A percentile compares a stretch with the other conserved stretches of the same genome.
Conservation (phyloP, 2,329 filamentous ascomycete genomes). For the Aspergillus latus region DNA sequence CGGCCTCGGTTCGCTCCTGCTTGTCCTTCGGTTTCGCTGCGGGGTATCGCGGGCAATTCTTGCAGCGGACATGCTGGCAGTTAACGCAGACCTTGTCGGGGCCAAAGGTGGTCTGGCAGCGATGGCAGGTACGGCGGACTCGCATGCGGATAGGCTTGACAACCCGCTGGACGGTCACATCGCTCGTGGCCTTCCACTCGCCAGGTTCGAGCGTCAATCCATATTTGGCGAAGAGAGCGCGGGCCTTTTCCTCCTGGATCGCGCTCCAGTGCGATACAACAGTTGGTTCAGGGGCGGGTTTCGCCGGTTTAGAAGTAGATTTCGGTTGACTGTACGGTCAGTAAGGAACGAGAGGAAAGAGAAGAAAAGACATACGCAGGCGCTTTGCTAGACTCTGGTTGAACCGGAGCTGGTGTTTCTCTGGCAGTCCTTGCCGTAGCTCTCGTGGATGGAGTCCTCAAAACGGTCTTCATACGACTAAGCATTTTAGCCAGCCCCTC, state of each 20-base stretch:
- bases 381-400: slow-evolving; percentile 12
- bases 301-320: slow-evolving; percentile 7
- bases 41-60: slow-evolving; percentile 74
- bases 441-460: slow-evolving; percentile 33
- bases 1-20: slow-evolving; percentile 51
- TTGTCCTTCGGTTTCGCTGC: slow-evolving; percentile 59
- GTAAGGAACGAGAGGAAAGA: neutral
- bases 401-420: neutral
- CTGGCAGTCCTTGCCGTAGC: neutral
- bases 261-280: slow-evolving; percentile 35
- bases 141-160: slow-evolving; percentile 50
- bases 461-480: slow-evolving; percentile 40
- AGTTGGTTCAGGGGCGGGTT: slow-evolving; percentile 20
- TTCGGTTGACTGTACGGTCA: neutral
- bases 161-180: slow-evolving; percentile 41
- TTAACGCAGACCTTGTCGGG: slow-evolving; percentile 69
- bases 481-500: slow-evolving; percentile 42
- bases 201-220: slow-evolving; percentile 45
- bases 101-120: slow-evolving; percentile 73
- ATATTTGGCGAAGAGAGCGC: slow-evolving; percentile 49
- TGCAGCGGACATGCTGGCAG: slow-evolving; percentile 80
- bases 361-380: slow-evolving; percentile 10
- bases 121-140: slow-evolving; percentile 67
- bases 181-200: slow-evolving; percentile 42
- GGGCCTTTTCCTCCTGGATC: slow-evolving; percentile 45